phyloP scores from a whole-genome alignment of 2,329 filamentous ascomycete species.

The Fusarium xylarioides region DNA sequence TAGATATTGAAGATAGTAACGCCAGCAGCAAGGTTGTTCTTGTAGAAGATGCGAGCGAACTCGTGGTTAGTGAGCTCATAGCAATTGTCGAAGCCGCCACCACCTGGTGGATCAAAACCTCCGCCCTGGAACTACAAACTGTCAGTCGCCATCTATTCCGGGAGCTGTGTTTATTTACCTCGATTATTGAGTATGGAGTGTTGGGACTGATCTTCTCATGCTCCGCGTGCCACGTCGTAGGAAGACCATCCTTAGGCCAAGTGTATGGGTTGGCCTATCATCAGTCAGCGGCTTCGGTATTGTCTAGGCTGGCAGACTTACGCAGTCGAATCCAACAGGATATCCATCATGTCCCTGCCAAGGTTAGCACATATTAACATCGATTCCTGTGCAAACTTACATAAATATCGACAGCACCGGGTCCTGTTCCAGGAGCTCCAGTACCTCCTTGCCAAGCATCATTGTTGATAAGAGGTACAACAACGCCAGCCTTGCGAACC shows the following conservation, averaged over 20 bases:
- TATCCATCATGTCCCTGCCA: constrained; percentile 67
- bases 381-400: constrained; percentile 18
- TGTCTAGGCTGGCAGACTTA: neutral
- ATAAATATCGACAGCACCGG: constrained; percentile 67
- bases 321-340: constrained; percentile 68
- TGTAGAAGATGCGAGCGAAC: constrained; percentile 81
- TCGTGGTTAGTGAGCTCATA: constrained; percentile 73
- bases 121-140: constrained; percentile 70
- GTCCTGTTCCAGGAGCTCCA: constrained; percentile 70
- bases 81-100: constrained; percentile 74
- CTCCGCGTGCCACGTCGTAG: constrained; percentile 59
- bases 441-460: constrained; percentile 70
- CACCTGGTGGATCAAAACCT: constrained; percentile 79
- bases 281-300: neutral
- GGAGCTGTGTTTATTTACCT: neutral
- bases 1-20: constrained; percentile 77
- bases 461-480: constrained; percentile 80
- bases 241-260: constrained; percentile 44
- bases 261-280: constrained; percentile 56
- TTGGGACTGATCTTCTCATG: constrained; percentile 70
- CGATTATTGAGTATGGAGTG: constrained; percentile 70
- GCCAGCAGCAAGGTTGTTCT: constrained; percentile 74
- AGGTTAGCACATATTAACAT: accelerated
- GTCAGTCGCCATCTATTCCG: neutral
- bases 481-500: constrained; percentile 71